These are phyloP conservation scores for Lasiosphaeris hirsuta DNA, from an alignment of 495 filamentous ascomycete species.

Conservation along the genomic window DNA sequence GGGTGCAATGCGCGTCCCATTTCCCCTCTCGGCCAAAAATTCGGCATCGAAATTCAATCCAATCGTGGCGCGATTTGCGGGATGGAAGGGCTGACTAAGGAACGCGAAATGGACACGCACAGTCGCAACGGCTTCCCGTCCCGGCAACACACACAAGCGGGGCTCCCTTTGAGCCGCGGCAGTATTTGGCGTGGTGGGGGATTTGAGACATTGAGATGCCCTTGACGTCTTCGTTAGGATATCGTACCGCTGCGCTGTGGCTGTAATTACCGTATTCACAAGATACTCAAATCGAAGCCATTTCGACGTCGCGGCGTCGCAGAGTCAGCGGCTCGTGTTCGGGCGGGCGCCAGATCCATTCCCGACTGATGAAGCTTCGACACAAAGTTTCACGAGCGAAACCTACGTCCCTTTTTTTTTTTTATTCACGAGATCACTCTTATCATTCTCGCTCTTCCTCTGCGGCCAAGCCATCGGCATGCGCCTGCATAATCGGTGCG, in stretches of 20 bases:
- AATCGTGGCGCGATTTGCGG: constrained; percentile 8
- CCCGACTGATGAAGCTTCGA: not conserved
- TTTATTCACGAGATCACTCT: not conserved
- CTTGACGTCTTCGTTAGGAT: too few relatives aligned
- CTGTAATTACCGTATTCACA: too few relatives aligned
- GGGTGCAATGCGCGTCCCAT: not conserved
- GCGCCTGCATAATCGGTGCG: constrained; percentile 53
- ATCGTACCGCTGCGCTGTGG: too few relatives aligned
- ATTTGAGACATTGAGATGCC: too few relatives aligned
- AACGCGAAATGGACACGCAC: constrained; percentile 27
- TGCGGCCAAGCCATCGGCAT: constrained; percentile 38
- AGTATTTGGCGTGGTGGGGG: not conserved
- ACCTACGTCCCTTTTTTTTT: not conserved
- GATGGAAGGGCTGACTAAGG: constrained; percentile 25
- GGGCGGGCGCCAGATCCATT: not conserved
- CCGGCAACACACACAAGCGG: not conserved
- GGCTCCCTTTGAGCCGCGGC: constrained; percentile 2
- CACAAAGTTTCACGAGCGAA: not conserved
- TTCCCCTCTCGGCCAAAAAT: not conserved
- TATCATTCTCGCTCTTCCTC: constrained; percentile 34
- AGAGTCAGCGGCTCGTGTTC: not conserved
- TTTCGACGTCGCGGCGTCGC: not conserved
- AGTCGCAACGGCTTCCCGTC: not conserved
- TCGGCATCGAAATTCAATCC: not conserved
- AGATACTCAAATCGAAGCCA: not conserved